A percentile compares a stretch with the other conserved stretches of the same genome.
These are phyloP conservation scores for Suillus sp. DNA, from an alignment of 768 basidiomycete genomes.

Conservation along the genomic window DNA sequence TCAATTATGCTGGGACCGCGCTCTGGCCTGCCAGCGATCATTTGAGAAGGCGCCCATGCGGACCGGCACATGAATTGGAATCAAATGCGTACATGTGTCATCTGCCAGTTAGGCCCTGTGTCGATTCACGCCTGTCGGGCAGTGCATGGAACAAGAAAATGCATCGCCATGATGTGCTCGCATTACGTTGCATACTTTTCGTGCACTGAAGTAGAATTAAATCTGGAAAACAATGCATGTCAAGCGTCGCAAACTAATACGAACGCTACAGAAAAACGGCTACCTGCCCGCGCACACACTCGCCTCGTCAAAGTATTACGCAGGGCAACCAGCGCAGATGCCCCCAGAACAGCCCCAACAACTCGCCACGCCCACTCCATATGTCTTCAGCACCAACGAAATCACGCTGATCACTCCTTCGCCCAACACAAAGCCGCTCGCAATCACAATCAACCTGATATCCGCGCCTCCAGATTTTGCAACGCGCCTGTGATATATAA, in stretches of 20 bases:
- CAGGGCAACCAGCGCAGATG: slow-evolving; percentile 69
- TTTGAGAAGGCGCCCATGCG: not conserved
- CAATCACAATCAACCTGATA: slow-evolving; percentile 81
- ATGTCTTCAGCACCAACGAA: slow-evolving; percentile 70
- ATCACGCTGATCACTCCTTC: slow-evolving; percentile 90
- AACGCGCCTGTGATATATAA: slow-evolving; percentile 58
- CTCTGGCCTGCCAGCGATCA: not conserved
- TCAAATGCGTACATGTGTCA: not conserved
- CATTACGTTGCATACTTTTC: not conserved
- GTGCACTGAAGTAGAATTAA: not conserved
- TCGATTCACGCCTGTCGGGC: not conserved
- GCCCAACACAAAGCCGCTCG: slow-evolving; percentile 94
- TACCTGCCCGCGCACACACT: not conserved
- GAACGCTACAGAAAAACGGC: not conserved
- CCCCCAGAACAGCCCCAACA: slow-evolving; percentile 88
- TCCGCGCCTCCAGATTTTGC: slow-evolving; percentile 54
- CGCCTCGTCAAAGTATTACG: slow-evolving; percentile 22
- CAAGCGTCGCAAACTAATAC: not conserved
- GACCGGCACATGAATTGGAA: not conserved
- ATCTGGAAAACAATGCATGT: too few species aligned
- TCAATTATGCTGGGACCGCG: not conserved
- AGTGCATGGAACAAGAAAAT: not conserved
- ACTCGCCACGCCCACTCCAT: slow-evolving; percentile 72
- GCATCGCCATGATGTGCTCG: not conserved
- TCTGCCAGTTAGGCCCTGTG: not conserved